Percentiles rank a stretch among this genome's conserved stretches.
Evolutionary conservation across 2,329 filamentous ascomycete species (phyloP).

Genomic region (Botrytis sinoallii): DNA sequence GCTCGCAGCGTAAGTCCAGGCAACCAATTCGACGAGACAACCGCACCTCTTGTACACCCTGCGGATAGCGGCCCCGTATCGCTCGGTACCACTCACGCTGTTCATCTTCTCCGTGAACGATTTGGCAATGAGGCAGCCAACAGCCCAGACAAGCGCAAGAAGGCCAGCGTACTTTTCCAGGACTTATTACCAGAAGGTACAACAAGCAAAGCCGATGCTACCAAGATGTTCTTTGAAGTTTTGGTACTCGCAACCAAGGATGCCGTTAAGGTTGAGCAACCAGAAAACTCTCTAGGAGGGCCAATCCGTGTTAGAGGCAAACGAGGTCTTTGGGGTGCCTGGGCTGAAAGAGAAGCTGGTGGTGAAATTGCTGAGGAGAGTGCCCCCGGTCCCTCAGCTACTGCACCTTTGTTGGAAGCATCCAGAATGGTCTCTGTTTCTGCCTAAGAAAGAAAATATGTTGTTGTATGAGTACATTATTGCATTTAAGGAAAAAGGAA

Average conservation of each 20-base stretch:
- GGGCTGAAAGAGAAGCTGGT: slow-evolving; percentile 77
- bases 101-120: slow-evolving; percentile 86
- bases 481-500: slow-evolving; percentile 9
- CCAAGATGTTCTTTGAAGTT: slow-evolving; percentile 99
- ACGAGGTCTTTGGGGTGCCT: slow-evolving; percentile 92
- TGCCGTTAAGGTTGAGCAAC: slow-evolving; percentile 93
- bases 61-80: slow-evolving; percentile 84
- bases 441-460: neutral
- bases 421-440: slow-evolving; percentile 16
- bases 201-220: slow-evolving; percentile 85
- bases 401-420: slow-evolving; percentile 15
- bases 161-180: slow-evolving; percentile 80
- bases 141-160: slow-evolving; percentile 69
- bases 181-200: slow-evolving; percentile 79
- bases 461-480: slow-evolving; percentile 14
- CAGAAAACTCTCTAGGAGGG: slow-evolving; percentile 66
- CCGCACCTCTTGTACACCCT: slow-evolving; percentile 71
- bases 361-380: slow-evolving; percentile 51
- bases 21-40: slow-evolving; percentile 76
- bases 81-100: slow-evolving; percentile 88
- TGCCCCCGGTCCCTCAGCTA: slow-evolving; percentile 1
- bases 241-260: slow-evolving; percentile 96
- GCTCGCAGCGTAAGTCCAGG: slow-evolving; percentile 41
- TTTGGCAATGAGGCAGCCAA: slow-evolving; percentile 73
- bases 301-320: slow-evolving; percentile 84